A percentile compares a stretch with the other conserved stretches of the same genome.
phyloP scores from a whole-genome alignment of 2,329 filamentous ascomycete species.

The Fusarium avenaceum region DNA sequence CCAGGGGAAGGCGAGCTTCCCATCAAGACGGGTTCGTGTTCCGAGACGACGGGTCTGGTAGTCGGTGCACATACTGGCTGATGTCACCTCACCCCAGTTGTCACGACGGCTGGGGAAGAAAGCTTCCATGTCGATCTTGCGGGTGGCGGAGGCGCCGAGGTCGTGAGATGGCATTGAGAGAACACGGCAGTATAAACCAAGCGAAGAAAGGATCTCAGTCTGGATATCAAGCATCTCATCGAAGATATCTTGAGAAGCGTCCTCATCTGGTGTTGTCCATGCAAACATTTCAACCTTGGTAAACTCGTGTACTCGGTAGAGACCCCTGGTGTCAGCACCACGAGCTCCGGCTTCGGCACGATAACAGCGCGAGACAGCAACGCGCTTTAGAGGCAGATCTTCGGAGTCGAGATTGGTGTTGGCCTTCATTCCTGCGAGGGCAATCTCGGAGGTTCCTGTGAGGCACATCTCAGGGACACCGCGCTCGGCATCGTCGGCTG shows the following conservation, averaged over 20 bases:
- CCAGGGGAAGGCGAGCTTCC: constrained; percentile 79
- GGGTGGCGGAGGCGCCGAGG: constrained; percentile 86
- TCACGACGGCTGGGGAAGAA: constrained; percentile 85
- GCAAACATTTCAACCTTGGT: constrained; percentile 98
- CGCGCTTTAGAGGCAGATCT: constrained; percentile 81
- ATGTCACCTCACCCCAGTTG: constrained; percentile 92
- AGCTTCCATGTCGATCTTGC: constrained; percentile 94
- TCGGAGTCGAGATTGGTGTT: constrained; percentile 74
- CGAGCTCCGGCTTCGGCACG: constrained; percentile 93
- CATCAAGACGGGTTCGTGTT: constrained; percentile 75
- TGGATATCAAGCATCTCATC: constrained; percentile 90
- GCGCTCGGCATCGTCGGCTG: constrained; percentile 69
- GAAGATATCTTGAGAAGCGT: constrained; percentile 72
- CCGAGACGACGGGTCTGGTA: constrained; percentile 89
- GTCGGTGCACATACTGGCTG: constrained; percentile 90
- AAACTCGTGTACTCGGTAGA: constrained; percentile 98
- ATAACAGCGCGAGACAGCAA: constrained; percentile 92
- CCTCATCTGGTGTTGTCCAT: constrained; percentile 77
- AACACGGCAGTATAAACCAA: constrained; percentile 87
- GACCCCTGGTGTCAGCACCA: constrained; percentile 90
- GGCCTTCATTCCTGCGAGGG: constrained; percentile 90
- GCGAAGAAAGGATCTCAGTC: constrained; percentile 80
- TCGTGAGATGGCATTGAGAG: constrained; percentile 93
- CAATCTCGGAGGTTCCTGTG: constrained; percentile 93
- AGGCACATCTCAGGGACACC: constrained; percentile 80